Evolutionary conservation across 768 basidiomycete species (phyloP).

Genomic region (Erythrobasidium yunnanense): DNA sequence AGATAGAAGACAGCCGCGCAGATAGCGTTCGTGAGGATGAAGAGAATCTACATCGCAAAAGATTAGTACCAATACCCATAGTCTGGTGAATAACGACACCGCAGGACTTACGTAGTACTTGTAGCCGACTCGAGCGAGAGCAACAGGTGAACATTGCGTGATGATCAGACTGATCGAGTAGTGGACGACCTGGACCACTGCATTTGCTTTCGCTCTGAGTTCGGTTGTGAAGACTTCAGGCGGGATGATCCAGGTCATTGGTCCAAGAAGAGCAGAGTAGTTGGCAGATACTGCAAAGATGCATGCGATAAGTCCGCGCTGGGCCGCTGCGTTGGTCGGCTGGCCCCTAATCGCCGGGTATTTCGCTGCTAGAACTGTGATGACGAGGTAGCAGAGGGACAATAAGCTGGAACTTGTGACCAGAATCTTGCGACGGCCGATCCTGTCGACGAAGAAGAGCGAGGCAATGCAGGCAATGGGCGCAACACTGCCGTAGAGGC

Average conservation of each 20-base stretch:
- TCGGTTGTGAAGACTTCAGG: constrained; percentile 13
- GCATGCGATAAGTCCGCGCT: not conserved
- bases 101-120: not conserved
- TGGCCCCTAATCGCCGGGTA: not conserved
- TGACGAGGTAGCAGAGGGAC: constrained; percentile 18
- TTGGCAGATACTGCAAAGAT: constrained; percentile 17
- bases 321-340: not conserved
- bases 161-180: constrained; percentile 13
- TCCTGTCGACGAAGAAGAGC: constrained; percentile 18
- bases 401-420: not conserved
- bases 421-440: constrained; percentile 11
- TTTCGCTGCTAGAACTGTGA: constrained; percentile 10
- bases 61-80: not conserved
- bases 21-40: constrained; percentile 6
- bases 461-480: constrained; percentile 11
- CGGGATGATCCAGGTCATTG: constrained; percentile 25
- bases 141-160: constrained; percentile 18
- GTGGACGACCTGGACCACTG: constrained; percentile 14
- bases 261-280: constrained; percentile 18
- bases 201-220: constrained; percentile 6
- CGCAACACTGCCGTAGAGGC: constrained; percentile 12
- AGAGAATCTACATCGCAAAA: not conserved
- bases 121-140: constrained; percentile 7
- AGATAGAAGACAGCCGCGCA: constrained; percentile 11
- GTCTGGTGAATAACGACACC: not conserved